Conservation (phyloP, 257 asterid genomes). For the Solanum gracilifrons region DNA sequence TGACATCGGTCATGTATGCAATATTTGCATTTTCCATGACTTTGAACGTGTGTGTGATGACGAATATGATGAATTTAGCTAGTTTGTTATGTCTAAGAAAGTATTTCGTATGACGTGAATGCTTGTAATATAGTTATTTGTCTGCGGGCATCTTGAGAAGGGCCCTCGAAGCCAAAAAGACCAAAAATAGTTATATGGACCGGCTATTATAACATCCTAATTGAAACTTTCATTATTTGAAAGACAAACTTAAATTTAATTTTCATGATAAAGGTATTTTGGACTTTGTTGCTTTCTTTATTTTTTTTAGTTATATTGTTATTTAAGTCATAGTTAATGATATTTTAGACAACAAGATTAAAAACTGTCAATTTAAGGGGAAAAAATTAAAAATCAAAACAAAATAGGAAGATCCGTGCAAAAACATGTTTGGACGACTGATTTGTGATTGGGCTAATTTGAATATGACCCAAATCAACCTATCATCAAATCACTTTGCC, state of each 20-base stretch:
- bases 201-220: no score
- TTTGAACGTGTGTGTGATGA: not conserved
- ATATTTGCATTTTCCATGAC: not conserved
- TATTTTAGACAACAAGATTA: not conserved
- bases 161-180: not conserved
- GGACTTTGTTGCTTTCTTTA: not conserved
- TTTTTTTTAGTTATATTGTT: not conserved
- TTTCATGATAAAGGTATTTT: not conserved
- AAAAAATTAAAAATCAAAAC: not conserved
- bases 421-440: not conserved
- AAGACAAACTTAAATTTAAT: not conserved
- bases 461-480: not conserved
- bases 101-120: not conserved
- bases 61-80: not conserved
- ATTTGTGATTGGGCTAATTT: not conserved
- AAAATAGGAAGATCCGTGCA: not conserved
- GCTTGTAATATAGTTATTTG: not conserved
- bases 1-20: not conserved
- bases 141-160: not conserved
- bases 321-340: not conserved
- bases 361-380: no score
- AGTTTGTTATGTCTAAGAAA: not conserved
- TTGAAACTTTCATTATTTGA: not conserved
- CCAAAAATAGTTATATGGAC: no score
- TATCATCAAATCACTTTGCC: not conserved